These are phyloP conservation scores for Babesia caballi DNA, from an alignment of 169 alveolate species.

Conservation along the genomic window DNA sequence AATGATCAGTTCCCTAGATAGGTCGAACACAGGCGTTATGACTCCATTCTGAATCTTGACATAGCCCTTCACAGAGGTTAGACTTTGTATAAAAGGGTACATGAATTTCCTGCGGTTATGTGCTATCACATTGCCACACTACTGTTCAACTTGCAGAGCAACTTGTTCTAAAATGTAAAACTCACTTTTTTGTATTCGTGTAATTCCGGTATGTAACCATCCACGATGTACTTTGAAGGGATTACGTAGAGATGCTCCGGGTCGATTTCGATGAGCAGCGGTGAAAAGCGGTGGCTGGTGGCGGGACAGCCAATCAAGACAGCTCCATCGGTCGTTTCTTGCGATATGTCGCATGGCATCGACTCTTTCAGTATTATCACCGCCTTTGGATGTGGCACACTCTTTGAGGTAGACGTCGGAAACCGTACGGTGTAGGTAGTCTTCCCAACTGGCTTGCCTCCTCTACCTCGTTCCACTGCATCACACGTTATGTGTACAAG, in stretches of 20 bases:
- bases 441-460: background rate
- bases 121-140: no score
- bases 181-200: slow-evolving; percentile 1
- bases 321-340: background rate
- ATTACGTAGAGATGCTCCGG: slow-evolving; percentile 33
- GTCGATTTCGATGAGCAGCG: slow-evolving; percentile 29
- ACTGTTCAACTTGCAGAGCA: no score
- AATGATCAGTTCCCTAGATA: background rate
- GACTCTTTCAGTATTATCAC: background rate
- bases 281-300: background rate
- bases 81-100: no score
- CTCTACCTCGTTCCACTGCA: background rate
- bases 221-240: background rate
- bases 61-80: slow-evolving; percentile 10
- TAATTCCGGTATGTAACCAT: background rate
- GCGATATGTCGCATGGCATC: background rate
- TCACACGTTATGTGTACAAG: background rate
- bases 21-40: slow-evolving; percentile 30
- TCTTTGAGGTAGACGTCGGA: background rate
- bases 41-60: background rate
- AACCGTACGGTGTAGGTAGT: background rate
- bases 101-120: no score
- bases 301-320: background rate
- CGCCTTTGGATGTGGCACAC: background rate
- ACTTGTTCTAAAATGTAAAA: no score